These are phyloP conservation scores for Syzygium grande DNA, from an alignment of 345 rosid genomes.

Conservation along the genomic window DNA sequence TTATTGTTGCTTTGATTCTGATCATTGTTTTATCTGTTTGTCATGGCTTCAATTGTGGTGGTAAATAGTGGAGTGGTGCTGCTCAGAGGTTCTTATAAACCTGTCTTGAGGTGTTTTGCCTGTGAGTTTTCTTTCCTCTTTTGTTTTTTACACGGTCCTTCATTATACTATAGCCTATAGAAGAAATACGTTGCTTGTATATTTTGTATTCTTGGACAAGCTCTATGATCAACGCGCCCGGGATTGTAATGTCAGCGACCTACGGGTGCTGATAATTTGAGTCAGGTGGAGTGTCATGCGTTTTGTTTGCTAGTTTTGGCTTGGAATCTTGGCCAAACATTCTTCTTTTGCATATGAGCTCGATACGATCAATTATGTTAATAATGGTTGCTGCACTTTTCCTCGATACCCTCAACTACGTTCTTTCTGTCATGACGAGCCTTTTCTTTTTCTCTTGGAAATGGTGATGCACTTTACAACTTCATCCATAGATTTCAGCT, in stretches of 20 bases:
- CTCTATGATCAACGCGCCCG: background rate
- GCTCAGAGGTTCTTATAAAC: background rate
- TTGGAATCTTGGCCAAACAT: background rate
- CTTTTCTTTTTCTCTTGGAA: background rate
- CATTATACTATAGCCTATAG: background rate
- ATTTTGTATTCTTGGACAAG: background rate
- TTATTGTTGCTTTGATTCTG: constrained; percentile 51
- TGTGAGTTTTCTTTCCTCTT: background rate
- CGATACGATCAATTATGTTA: background rate
- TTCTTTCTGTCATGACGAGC: background rate
- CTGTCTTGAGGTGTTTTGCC: background rate
- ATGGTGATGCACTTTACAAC: background rate
- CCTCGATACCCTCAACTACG: background rate
- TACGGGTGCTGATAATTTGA: background rate
- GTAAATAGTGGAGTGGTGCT: background rate
- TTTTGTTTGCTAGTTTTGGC: background rate
- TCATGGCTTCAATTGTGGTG: constrained; percentile 44
- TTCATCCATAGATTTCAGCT: background rate
- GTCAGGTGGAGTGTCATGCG: background rate
- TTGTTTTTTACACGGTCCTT: background rate
- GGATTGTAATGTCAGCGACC: background rate
- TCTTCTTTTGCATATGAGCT: background rate
- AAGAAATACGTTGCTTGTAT: background rate
- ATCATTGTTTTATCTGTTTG: constrained; percentile 54
- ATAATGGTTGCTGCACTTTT: background rate